Evolutionary conservation across 352 stramenopile species (phyloP).

Genomic region (Phytophthora aleatoria): DNA sequence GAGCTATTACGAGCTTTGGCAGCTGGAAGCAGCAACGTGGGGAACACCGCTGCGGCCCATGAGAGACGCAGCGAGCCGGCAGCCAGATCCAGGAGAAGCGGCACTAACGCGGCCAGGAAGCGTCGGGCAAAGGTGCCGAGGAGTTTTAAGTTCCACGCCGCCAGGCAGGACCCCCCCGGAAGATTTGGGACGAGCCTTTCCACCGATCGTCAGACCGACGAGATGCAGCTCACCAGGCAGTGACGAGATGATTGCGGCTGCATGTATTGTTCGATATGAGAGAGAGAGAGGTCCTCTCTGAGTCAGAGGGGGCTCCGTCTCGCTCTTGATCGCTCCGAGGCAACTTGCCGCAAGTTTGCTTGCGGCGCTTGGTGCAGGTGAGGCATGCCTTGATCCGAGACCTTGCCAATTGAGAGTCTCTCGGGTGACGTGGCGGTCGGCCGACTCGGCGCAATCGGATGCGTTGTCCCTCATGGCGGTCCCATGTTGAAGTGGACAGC

Average conservation of each 20-base stretch:
- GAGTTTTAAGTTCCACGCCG: slow-evolving; percentile 1
- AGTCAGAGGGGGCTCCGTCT: slow-evolving; percentile 1
- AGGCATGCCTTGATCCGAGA: neutral
- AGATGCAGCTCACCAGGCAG: neutral
- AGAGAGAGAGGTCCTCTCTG: neutral
- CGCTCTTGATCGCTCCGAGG: slow-evolving; percentile 4
- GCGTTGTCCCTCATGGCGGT: neutral
- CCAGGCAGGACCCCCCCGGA: slow-evolving; percentile 4
- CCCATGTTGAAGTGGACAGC: slow-evolving; percentile 19
- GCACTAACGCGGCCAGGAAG: slow-evolving; percentile 8
- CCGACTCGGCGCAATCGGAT: slow-evolving; percentile 7
- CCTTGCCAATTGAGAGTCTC: neutral
- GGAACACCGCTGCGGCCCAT: neutral
- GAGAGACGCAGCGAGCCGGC: neutral
- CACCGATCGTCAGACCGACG: slow-evolving; percentile 4
- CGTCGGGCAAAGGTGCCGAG: slow-evolving; percentile 12
- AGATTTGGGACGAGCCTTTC: slow-evolving; percentile 16
- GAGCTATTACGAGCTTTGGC: neutral
- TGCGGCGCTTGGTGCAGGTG: neutral
- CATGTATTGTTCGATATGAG: neutral
- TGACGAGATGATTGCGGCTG: neutral
- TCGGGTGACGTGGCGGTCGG: slow-evolving; percentile 11
- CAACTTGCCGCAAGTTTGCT: neutral
- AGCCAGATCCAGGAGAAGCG: neutral
- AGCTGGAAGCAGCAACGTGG: too few relatives aligned